Evolutionary conservation across 2,329 filamentous ascomycete genomes (phyloP).

Genomic region (Knoxdaviesia proteae): DNA sequence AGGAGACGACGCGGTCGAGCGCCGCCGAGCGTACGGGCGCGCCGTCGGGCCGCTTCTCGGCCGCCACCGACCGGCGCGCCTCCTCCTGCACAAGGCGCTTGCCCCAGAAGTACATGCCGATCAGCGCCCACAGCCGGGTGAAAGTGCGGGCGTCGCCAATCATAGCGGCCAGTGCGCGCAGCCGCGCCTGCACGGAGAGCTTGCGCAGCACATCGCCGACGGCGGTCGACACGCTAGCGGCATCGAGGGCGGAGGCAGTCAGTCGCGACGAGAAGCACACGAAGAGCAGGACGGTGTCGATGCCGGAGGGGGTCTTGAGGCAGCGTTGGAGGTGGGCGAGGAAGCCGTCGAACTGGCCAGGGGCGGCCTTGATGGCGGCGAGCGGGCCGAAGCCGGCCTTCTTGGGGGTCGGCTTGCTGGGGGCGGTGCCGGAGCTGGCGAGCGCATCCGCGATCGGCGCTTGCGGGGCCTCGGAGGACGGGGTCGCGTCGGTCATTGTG

Average conservation of each 20-base stretch:
- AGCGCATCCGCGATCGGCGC: no score
- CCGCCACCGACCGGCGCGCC: conserved; percentile 6
- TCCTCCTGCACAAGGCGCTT: conserved; percentile 20
- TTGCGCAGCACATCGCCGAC: conserved; percentile 6
- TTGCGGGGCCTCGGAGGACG: no score
- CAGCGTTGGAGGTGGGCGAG: conserved; percentile 37
- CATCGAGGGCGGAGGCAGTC: conserved; percentile 26
- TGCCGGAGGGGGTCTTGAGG: conserved; percentile 45
- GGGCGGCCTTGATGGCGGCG: conserved; percentile 9
- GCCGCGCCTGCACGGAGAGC: conserved; percentile 12
- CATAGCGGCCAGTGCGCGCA: conserved; percentile 41
- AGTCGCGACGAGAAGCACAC: conserved; percentile 46
- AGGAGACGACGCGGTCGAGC: conserved; percentile 31
- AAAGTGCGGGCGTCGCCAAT: conserved; percentile 55
- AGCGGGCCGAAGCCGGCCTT: not conserved
- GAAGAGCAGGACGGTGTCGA: conserved; percentile 49
- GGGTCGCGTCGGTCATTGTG: no score
- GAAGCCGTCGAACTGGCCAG: conserved; percentile 27
- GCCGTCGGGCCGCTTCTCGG: conserved; percentile 11
- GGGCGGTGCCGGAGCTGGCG: no score
- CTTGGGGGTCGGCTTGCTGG: no score
- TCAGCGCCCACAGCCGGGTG: conserved; percentile 52
- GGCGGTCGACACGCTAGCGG: conserved; percentile 28
- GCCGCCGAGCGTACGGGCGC: conserved; percentile 15
- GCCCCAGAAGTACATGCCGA: conserved; percentile 53